phyloP scores from a whole-genome alignment of 2,329 filamentous ascomycete species.

The Hymenoscyphus scutula region DNA sequence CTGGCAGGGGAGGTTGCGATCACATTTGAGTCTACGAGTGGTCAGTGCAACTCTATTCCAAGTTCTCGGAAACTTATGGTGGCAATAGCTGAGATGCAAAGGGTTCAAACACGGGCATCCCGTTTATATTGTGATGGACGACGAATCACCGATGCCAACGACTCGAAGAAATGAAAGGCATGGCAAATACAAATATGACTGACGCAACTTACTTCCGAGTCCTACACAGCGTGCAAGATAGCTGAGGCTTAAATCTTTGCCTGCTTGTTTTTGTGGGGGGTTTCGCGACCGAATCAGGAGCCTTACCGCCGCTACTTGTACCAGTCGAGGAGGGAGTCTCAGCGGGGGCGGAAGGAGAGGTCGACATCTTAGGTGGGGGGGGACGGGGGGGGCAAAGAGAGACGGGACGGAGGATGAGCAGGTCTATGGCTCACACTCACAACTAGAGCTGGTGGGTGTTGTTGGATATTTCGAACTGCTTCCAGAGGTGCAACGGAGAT shows the following conservation, averaged over 20 bases:
- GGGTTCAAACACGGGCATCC: neutral
- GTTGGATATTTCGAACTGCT: neutral
- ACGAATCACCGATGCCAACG: neutral
- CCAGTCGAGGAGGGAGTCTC: neutral
- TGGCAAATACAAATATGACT: neutral
- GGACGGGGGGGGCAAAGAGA: neutral
- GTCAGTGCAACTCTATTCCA: neutral
- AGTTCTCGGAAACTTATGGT: neutral
- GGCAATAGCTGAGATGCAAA: neutral
- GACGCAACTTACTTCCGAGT: slow-evolving; percentile 26
- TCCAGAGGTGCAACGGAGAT: neutral
- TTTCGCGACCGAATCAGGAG: slow-evolving; percentile 6
- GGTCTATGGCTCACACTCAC: neutral
- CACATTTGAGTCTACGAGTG: slow-evolving; percentile 45
- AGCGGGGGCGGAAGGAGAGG: neutral
- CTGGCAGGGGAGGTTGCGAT: slow-evolving; percentile 50
- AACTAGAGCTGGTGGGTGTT: neutral
- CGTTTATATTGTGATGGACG: neutral
- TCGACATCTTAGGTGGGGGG: neutral
- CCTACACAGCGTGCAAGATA: slow-evolving; percentile 33
- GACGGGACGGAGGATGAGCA: neutral
- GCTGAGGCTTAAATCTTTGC: slow-evolving; percentile 27
- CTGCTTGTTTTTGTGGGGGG: slow-evolving; percentile 12
- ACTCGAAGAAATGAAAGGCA: neutral
- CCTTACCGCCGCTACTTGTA: slow-evolving; percentile 7